Base-by-base conservation (phyloP, 108 stramenopile species). In the Nitzschia palea region DNA sequence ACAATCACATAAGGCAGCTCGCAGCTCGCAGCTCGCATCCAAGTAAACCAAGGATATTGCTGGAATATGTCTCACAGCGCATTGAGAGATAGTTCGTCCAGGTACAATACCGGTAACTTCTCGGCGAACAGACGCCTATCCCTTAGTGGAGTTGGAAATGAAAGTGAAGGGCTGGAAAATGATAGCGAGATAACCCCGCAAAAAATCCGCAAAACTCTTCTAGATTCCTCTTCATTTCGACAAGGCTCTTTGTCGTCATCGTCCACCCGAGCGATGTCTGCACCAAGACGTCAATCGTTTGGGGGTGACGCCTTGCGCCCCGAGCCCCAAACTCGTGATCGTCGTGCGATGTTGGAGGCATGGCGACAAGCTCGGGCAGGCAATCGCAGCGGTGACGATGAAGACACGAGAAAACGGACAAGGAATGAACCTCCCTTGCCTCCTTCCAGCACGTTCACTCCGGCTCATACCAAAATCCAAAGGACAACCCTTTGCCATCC, bases 301-400 rank as follows among this genome's bases (percentile, higher is more conserved):
- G 67, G 71, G 20, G 78, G 67, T 14, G 65, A 44, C 28, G 35
- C 43, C 17, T 18, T 62, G 15, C 54, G 50, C 4, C 20, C 53
- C 0, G 73, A 61, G 14, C 71, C 79, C 44, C 71, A 76, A 0
- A 56, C 59, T 33, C 74, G 86, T 15, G 91, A 90, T 70, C 81
- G 87, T 30, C 75, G 87, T 35, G 86, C 85, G 25, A 78, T 80
- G 83, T 61, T 93, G 61, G 87, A 88, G 34, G 85, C 86, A 55
- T 93, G 91, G 91, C 51, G 91, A 14, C 58, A 65, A 56, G 66
- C 61, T 1, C 65, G 74, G 42, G 70, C 14, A 27, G 71, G 37
- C 14, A 62, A 58, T 8, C 65, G 59, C 22, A 55, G 51, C 2
- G n/a, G 35, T 33, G 73, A 59, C 15, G 34, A 59, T 47, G 42